Percentiles rank a stretch among this genome's conserved stretches.
Evolutionary conservation across 2,329 filamentous ascomycete genomes (phyloP).

Genomic region (Alternaria sp.): DNA sequence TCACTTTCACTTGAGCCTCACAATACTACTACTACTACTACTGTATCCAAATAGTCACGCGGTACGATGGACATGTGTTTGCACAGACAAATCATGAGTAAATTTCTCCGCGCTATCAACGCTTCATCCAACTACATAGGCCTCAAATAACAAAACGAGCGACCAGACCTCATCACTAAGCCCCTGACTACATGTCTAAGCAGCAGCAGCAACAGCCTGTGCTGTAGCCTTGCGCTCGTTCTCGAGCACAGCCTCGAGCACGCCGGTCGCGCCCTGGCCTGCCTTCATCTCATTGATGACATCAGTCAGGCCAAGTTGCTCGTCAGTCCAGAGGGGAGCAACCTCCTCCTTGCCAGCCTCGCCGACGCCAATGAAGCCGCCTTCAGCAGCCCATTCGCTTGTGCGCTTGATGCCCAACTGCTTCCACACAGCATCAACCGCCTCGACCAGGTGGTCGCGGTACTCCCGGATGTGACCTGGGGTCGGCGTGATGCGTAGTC

Average conservation of each 20-base stretch:
- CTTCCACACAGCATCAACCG: slow-evolving; percentile 87
- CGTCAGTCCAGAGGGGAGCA: slow-evolving; percentile 88
- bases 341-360: slow-evolving; percentile 68
- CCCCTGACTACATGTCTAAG: slow-evolving; percentile 24
- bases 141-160: slow-evolving; percentile 42
- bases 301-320: slow-evolving; percentile 79
- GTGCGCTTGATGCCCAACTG: slow-evolving; percentile 92
- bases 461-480: slow-evolving; percentile 88
- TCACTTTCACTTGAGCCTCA: not conserved
- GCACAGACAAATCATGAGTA: slow-evolving; percentile 5
- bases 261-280: slow-evolving; percentile 53
- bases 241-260: slow-evolving; percentile 60
- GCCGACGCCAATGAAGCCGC: slow-evolving; percentile 94
- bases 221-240: slow-evolving; percentile 56
- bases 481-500: slow-evolving; percentile 93
- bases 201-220: slow-evolving; percentile 55
- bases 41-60: not conserved
- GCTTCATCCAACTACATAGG: slow-evolving; percentile 17
- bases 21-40: too few species aligned
- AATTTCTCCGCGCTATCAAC: slow-evolving; percentile 12
- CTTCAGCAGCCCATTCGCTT: slow-evolving; percentile 87
- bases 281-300: slow-evolving; percentile 62
- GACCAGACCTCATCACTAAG: slow-evolving; percentile 34
- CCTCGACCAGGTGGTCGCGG: slow-evolving; percentile 84
- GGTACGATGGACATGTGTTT: not conserved